Base-by-base conservation (phyloP, 805 yeast genomes). In the Candida arabinofermentans region DNA sequence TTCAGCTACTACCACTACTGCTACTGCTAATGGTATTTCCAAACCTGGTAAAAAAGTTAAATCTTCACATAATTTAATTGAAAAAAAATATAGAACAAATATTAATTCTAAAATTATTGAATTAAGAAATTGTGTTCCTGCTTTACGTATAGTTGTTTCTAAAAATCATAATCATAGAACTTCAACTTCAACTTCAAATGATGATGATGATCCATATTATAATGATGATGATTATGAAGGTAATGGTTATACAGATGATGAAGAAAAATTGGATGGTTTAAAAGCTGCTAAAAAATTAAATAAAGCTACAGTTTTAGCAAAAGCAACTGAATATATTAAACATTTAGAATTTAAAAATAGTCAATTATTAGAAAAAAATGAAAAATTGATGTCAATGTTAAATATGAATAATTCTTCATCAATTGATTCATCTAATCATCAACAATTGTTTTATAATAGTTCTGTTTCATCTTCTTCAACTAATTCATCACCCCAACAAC, bases 41-140 rank as follows among this genome's bases (percentile, higher is more conserved):
- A 50, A 49, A 27, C 55, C 52, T 12, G 59, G 57, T 27, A 72
- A 70, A 45, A 71, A 70, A 48, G 71, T 75, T 39, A 79, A 83
- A 63, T 74, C 84, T 2, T 77, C 87, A 12, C 95, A 86, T 62
- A 86, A 86, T 57, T 75, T 85, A 72, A 83, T 86, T 51, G 95
- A 86, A 57, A 85, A 85, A 64, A 81, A 84, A 60, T 86, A 86
- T 63, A 66, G 95, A 57, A 82, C 88, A 12, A 86, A 86, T 55
- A 83, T 86, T 55, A 86, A 86, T 58, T 74, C 83, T 40, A 85
- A 83, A 61, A 85, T 86, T 37, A 58, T 77, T 34, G 84, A 81
- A 30, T 71, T 86, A 32, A 70, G 90, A 57, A 86, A 84, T 51
- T 82, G 88, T 24, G 95, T 86, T 23, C 96, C 96, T 2, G 67